A percentile compares a stretch with the other conserved stretches of the same genome.
Conservation (phyloP, 129 eudicot genomes). For the Scalesia atractyloides region DNA sequence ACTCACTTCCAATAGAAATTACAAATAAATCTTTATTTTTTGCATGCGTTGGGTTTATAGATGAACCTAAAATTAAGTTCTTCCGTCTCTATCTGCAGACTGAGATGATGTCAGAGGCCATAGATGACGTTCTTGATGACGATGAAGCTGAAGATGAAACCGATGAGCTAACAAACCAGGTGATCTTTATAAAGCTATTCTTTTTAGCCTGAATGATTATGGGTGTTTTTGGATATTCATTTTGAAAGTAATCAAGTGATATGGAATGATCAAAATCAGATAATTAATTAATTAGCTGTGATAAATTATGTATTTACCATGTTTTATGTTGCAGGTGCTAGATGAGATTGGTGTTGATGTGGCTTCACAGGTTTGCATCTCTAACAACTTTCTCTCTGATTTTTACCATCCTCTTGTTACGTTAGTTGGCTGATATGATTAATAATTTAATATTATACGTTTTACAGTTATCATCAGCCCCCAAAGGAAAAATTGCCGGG, state of each 20-base stretch:
- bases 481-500: slow-evolving; percentile 92
- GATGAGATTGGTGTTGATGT: slow-evolving; percentile 97
- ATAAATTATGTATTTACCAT: slow-evolving; percentile 16
- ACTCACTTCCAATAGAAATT: slow-evolving; percentile 12
- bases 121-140: slow-evolving; percentile 88
- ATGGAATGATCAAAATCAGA: background rate
- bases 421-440: background rate
- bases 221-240: slow-evolving; percentile 3
- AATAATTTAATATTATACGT: slow-evolving; percentile 13
- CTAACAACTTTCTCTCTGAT: background rate
- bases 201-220: slow-evolving; percentile 7
- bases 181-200: slow-evolving; percentile 19
- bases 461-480: slow-evolving; percentile 89
- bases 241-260: slow-evolving; percentile 1
- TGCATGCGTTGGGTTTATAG: background rate
- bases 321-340: slow-evolving; percentile 65
- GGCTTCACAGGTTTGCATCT: slow-evolving; percentile 91
- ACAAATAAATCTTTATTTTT: background rate
- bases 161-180: slow-evolving; percentile 96
- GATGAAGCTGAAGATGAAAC: slow-evolving; percentile 99
- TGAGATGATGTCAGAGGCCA: slow-evolving; percentile 98
- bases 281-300: background rate
- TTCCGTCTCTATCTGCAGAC: slow-evolving; percentile 51
- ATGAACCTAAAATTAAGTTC: background rate
- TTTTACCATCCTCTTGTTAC: slow-evolving; percentile 6